Conservation (phyloP, 2,329 filamentous ascomycete genomes). For the Macrophomina tecta region DNA sequence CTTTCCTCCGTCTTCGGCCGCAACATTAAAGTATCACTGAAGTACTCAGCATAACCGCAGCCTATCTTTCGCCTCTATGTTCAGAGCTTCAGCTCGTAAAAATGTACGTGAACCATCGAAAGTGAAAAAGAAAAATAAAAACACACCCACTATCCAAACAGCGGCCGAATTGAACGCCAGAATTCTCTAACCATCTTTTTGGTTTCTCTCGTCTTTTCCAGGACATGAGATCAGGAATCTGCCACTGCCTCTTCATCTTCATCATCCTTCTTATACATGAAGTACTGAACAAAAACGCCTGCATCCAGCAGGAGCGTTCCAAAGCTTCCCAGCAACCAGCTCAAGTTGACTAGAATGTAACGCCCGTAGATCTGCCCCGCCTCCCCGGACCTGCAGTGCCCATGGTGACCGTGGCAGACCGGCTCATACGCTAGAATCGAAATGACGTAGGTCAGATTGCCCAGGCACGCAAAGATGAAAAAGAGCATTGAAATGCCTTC, state of each 20-base stretch:
- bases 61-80: no score
- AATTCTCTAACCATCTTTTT: not conserved
- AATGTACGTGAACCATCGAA: not conserved
- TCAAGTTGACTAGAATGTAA: slow-evolving; percentile 88
- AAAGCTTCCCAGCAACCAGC: slow-evolving; percentile 87
- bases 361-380: slow-evolving; percentile 70
- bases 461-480: slow-evolving; percentile 94
- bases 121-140: not conserved
- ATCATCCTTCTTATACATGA: slow-evolving; percentile 68
- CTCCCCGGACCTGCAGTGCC: slow-evolving; percentile 69
- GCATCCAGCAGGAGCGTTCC: slow-evolving; percentile 86
- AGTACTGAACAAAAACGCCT: slow-evolving; percentile 89
- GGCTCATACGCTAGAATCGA: slow-evolving; percentile 92
- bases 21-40: not conserved
- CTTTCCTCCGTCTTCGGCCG: not conserved
- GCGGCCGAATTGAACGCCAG: not conserved
- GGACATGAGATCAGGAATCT: not conserved
- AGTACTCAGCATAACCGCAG: no score
- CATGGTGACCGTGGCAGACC: slow-evolving; percentile 56
- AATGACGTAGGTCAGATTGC: slow-evolving; percentile 91
- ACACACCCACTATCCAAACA: not conserved
- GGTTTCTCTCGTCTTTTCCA: not conserved
- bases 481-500: slow-evolving; percentile 94
- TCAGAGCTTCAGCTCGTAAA: not conserved
- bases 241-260: slow-evolving; percentile 32